phyloP scores from a whole-genome alignment of 2,329 filamentous ascomycete genomes.

The Grosmannia serpens region DNA sequence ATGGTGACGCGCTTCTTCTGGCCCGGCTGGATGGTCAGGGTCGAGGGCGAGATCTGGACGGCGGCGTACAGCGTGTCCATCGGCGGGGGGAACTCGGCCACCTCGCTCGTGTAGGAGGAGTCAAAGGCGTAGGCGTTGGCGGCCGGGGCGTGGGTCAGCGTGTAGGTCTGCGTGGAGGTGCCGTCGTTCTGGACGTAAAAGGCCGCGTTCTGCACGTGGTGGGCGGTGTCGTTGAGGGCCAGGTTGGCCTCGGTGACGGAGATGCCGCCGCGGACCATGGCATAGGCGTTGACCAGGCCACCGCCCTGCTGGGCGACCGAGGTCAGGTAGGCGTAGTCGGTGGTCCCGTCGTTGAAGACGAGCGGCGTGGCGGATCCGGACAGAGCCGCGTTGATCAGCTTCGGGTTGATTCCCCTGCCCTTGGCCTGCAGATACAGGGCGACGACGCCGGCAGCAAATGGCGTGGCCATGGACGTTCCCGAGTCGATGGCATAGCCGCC shows the following conservation, averaged over 20 bases:
- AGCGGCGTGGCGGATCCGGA: slow-evolving; percentile 19
- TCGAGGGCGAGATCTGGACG: neutral
- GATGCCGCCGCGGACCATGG: slow-evolving; percentile 34
- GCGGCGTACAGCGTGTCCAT: neutral
- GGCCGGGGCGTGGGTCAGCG: slow-evolving; percentile 37
- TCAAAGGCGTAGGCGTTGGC: slow-evolving; percentile 42
- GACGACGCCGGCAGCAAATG: slow-evolving; percentile 33
- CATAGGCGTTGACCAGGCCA: slow-evolving; percentile 48
- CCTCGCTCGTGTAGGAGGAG: slow-evolving; percentile 7
- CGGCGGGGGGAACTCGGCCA: neutral
- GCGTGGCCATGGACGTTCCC: slow-evolving; percentile 43
- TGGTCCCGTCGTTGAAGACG: slow-evolving; percentile 32
- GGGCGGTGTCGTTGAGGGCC: slow-evolving; percentile 52
- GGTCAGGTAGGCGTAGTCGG: slow-evolving; percentile 28
- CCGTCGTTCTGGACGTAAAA: slow-evolving; percentile 47
- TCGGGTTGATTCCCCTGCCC: slow-evolving; percentile 22
- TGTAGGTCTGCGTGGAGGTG: slow-evolving; percentile 35
- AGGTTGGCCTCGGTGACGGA: slow-evolving; percentile 40
- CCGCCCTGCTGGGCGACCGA: slow-evolving; percentile 50
- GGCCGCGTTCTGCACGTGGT: slow-evolving; percentile 35
- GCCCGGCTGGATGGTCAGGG: neutral
- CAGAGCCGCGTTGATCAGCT: slow-evolving; percentile 20
- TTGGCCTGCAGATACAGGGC: slow-evolving; percentile 39
- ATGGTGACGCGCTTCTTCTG: slow-evolving; percentile 32
- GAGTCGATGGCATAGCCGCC: slow-evolving; percentile 35